Evolutionary conservation across 805 yeast genomes (phyloP).

Genomic region (Metschnikowia henanensis): DNA sequence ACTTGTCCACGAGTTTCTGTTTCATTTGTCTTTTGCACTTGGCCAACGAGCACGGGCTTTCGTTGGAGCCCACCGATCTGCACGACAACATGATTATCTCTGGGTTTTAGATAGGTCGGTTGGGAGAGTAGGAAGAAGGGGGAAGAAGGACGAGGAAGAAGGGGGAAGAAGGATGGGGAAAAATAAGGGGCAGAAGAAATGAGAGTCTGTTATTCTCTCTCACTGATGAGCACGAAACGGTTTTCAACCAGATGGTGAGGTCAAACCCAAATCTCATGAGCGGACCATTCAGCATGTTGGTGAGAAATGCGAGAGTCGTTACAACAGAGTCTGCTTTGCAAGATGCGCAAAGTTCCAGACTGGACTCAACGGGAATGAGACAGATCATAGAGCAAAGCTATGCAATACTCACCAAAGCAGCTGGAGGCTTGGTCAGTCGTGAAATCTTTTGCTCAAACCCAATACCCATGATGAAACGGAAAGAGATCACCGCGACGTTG

Average conservation of each 20-base stretch:
- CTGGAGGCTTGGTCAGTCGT: constrained; percentile 34
- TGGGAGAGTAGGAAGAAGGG: no score
- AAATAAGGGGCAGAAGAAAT: no score
- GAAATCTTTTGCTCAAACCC: constrained; percentile 46
- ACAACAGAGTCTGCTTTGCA: constrained; percentile 36
- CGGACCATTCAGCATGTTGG: no score
- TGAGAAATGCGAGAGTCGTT: no score
- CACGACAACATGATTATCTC: constrained; percentile 38
- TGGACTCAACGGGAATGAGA: constrained; percentile 21
- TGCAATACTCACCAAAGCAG: constrained; percentile 31
- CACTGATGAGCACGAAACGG: no score
- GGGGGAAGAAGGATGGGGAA: no score
- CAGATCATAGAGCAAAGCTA: constrained; percentile 32
- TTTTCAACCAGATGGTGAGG: no score
- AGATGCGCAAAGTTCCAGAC: constrained; percentile 8
- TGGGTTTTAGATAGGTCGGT: constrained; percentile 11
- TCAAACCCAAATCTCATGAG: no score
- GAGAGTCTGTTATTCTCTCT: no score
- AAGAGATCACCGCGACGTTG: constrained; percentile 39
- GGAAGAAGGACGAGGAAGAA: no score
- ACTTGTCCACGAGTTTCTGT: constrained; percentile 80
- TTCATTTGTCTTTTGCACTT: constrained; percentile 81
- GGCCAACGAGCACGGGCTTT: constrained; percentile 81
- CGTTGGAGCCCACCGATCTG: constrained; percentile 48
- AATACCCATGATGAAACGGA: constrained; percentile 46